Conservation (phyloP, 2,329 filamentous ascomycete species). For the Juglanconis juglandina region DNA sequence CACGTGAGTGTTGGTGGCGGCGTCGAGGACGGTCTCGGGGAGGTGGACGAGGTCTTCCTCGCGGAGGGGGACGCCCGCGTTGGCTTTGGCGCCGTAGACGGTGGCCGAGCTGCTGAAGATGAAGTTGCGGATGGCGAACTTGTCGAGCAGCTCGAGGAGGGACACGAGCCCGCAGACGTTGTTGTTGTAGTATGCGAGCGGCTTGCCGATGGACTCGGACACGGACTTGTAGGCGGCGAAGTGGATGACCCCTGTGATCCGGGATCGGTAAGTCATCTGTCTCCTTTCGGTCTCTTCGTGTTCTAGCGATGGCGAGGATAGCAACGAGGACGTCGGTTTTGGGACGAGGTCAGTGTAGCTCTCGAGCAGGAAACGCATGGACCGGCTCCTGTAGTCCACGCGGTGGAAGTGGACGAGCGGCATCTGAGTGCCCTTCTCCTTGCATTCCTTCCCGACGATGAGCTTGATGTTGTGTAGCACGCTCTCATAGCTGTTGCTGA, state of each 20-base stretch:
- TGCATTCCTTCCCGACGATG: conserved; percentile 28
- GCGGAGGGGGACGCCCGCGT: conserved; percentile 47
- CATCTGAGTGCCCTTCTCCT: conserved; percentile 21
- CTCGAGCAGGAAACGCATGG: conserved; percentile 35
- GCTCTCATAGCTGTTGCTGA: conserved; percentile 40
- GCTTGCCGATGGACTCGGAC: conserved; percentile 57
- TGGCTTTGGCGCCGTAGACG: conserved; percentile 58
- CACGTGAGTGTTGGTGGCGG: conserved; percentile 30
- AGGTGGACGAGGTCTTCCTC: conserved; percentile 56
- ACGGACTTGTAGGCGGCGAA: conserved; percentile 68
- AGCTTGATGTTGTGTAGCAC: conserved; percentile 28
- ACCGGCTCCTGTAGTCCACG: conserved; percentile 35
- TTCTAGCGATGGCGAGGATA: background rate
- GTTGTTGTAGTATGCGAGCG: conserved; percentile 64
- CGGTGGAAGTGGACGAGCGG: conserved; percentile 35
- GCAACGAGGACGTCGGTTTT: background rate
- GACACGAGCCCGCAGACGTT: conserved; percentile 63
- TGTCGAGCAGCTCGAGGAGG: conserved; percentile 53
- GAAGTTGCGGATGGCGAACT: conserved; percentile 61
- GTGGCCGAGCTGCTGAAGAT: conserved; percentile 68
- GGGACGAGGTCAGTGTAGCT: conserved; percentile 29
- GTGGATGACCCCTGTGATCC: conserved; percentile 63
- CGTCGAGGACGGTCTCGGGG: conserved; percentile 40
- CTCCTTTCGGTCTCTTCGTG: conserved; percentile 10
- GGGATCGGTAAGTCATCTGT: conserved; percentile 34